These are phyloP conservation scores for Termitomyces sp. DNA, from an alignment of 768 basidiomycete species.

Conservation along the genomic window DNA sequence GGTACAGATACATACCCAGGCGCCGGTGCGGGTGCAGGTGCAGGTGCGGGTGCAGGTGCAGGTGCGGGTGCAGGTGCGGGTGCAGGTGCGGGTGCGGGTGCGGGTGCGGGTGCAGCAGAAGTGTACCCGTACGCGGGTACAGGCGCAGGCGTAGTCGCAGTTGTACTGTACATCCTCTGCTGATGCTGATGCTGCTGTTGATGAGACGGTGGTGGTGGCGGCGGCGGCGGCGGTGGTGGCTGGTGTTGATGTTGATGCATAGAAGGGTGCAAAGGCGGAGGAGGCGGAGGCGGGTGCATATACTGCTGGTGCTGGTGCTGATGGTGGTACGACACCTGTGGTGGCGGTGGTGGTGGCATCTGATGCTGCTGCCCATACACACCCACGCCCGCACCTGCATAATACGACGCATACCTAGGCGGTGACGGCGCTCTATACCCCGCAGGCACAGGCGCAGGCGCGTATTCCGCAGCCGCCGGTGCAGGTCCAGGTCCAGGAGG, in stretches of 20 bases:
- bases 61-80: not conserved
- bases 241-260: constrained; percentile 21
- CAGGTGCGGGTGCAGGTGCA: too few species aligned
- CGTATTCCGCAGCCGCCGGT: too few species aligned
- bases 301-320: not conserved
- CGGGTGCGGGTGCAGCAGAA: not conserved
- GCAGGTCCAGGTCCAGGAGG: too few species aligned
- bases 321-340: not conserved
- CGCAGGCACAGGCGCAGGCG: not conserved
- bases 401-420: not conserved
- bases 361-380: not conserved
- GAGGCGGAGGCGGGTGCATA: not conserved
- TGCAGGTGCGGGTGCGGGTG: not conserved
- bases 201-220: not conserved
- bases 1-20: too few species aligned
- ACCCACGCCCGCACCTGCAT: not conserved
- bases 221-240: constrained; percentile 15
- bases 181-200: constrained; percentile 1
- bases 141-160: not conserved
- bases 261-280: not conserved
- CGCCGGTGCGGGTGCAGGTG: too few species aligned
- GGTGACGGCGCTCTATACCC: not conserved
- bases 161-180: constrained; percentile 17
- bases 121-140: not conserved
- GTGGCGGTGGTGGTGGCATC: not conserved